Conservation (phyloP, 495 filamentous ascomycete genomes). For the Sphaerosporella brunnea region DNA sequence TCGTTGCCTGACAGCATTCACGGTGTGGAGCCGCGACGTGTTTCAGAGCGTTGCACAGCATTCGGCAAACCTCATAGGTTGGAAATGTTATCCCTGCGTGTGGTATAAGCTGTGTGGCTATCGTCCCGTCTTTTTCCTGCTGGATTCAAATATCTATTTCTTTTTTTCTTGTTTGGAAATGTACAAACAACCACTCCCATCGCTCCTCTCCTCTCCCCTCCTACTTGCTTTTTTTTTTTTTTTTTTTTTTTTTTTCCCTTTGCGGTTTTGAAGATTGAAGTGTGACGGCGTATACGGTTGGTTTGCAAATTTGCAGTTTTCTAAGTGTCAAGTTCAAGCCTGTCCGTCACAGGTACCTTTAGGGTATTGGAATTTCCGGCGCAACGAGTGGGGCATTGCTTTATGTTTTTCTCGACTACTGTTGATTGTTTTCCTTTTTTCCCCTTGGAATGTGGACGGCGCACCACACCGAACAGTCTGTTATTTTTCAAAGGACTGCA, state of each 20-base stretch:
- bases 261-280: not conserved
- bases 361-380: not conserved
- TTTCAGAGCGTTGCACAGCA: constrained; percentile 2
- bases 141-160: not conserved
- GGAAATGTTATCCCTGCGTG: not conserved
- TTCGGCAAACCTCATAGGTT: not conserved
- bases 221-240: not conserved
- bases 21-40: constrained; percentile 14
- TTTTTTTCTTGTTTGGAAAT: not conserved
- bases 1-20: constrained; percentile 8
- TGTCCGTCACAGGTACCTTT: not conserved
- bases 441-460: not conserved
- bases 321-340: no score
- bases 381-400: not conserved
- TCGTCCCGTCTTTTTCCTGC: not conserved
- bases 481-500: not conserved
- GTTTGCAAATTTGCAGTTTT: not conserved
- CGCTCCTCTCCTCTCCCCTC: not conserved
- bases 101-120: not conserved
- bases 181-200: not conserved
- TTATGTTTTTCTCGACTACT: not conserved
- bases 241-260: not conserved
- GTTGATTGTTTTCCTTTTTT: not conserved
- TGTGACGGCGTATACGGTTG: not conserved
- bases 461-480: not conserved